Base-by-base conservation (phyloP, 768 basidiomycete species). In the Suillus occidentalis region DNA sequence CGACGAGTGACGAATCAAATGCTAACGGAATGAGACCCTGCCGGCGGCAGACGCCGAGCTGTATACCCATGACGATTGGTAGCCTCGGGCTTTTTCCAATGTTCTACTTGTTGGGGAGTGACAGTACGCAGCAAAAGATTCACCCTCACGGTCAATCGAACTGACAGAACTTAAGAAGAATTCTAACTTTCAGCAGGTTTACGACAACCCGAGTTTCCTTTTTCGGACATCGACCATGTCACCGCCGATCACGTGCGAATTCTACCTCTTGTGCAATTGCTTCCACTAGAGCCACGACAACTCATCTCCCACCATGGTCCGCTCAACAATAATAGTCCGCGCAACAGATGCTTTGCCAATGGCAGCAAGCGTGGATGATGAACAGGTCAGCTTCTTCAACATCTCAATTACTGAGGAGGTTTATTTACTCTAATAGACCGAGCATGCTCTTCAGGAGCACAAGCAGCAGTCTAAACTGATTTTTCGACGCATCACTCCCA, bases 391-490 rank as follows among this genome's bases (percentile, higher is more conserved):
- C 72, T 39, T 25, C 28, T 45, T 64, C 31, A 13, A 1, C 28
- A n/a, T 31, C 22, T 13, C 28, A n/a, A 2, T 31, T 7, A 55
- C 12, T 36, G 2, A 31, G 36, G 20, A 52, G 60, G 2, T n/a
- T 60, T 5, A 12, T 39, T 34, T 14, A 31, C 40, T 34, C 60
- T 58, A 61, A 53, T 68, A 99, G 97, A 97, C 94, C 69, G 96
- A 99, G 77, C 90, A 92, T 74, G 84, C 90, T 63, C 81, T 99
- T 47, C 94, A 95, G 73, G 97, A 99, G 78, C 95, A 98, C 83
- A 99, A 99, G 76, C 97, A 98, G 70, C 97, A 99, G 76, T 88
- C 96, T 39, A 99, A 99, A 77, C 85, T 99, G 70, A 90, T 99
- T 71, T 98, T 98, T 76, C 86, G 96, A 65, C 89, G 97, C 45